Evolutionary conservation across 2,329 filamentous ascomycete species (phyloP).

Genomic region (Aspergillus pseudoglaucus): DNA sequence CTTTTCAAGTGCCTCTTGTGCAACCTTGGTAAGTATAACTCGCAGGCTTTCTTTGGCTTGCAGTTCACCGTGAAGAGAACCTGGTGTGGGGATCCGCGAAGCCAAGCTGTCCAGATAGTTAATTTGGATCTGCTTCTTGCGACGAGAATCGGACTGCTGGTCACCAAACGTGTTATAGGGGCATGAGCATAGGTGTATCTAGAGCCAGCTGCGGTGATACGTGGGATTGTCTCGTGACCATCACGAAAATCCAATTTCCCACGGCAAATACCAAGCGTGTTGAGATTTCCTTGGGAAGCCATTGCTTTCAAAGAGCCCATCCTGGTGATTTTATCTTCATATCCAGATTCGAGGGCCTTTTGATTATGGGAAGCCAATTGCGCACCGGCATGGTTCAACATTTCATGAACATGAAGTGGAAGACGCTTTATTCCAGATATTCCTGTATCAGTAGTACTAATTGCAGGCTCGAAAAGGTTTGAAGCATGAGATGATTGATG

Average conservation of each 20-base stretch:
- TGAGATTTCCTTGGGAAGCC: not conserved
- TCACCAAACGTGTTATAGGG: constrained; percentile 6
- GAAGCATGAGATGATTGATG: not conserved
- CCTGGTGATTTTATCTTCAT: not conserved
- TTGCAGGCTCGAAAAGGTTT: not conserved
- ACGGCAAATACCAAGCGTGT: not conserved
- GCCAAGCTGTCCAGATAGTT: constrained; percentile 37
- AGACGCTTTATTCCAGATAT: not conserved
- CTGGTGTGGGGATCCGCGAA: constrained; percentile 50
- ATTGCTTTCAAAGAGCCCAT: no score
- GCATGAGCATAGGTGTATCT: constrained; percentile 4
- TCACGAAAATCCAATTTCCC: not conserved
- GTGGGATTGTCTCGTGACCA: not conserved
- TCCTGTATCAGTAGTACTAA: not conserved
- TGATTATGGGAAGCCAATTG: constrained; percentile 8
- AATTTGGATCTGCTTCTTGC: constrained; percentile 11
- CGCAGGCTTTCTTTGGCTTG: constrained; percentile 67
- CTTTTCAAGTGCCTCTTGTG: constrained; percentile 52
- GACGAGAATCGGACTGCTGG: constrained; percentile 8
- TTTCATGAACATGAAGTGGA: constrained; percentile 7
- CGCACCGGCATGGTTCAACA: constrained; percentile 7
- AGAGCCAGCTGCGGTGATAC: not conserved
- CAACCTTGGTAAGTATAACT: constrained; percentile 56
- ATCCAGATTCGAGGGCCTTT: not conserved
- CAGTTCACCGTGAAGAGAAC: constrained; percentile 59